Evolutionary conservation across 495 filamentous ascomycete species (phyloP), one percentile per base, ranked within the genome.

Genomic region (Echria macrotheca): DNA sequence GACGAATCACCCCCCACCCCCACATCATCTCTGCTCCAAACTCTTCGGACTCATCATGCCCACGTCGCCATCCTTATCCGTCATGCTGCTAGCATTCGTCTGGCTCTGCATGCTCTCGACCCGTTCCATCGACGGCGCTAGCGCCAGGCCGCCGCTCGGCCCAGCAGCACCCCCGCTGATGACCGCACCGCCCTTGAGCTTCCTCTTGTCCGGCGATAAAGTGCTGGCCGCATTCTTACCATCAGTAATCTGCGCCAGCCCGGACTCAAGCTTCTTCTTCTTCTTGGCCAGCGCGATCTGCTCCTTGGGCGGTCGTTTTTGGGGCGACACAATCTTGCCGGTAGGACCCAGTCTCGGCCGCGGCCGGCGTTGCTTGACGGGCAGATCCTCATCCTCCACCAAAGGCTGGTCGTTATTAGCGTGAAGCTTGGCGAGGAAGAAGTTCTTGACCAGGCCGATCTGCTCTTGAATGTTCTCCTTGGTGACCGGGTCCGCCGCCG

Each of bases 341-440:
- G 87, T 96, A 32, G 91, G 89, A 47, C 90, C 90, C 15, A 99
- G 79, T 53, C 93, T 76, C n/a, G 93, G 90, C 57, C 88, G 87
- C n/a, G 90, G 87, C 48, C 85, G 82, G 35, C 91, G 76, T 67
- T 96, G 91, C 65, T 97, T 97, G 24, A 78, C 75, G 22, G 94
- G 94, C 19, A 99, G 69, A 54, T 97, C 91, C 57, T 97, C 90
- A 65, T 99, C 93, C 73, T 99, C 93, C 35, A 94, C 71, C 51
- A 97, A 75, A 25, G 87, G 82, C 60, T 89, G 78, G 59, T 91
- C 85, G 60, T 79, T 77, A 63, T 88, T 87, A 37, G 86, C 81
- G 57, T 87, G 83, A 36, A 99, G 69, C 62, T 94, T 95, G 55
- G 80, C 79, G 44, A 86, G 82, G 75, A 96, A 94, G 77, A 95